A percentile compares a stretch with the other conserved stretches of the same genome.
phyloP scores from a whole-genome alignment of 306 rosid genomes.

The Casuarina glauca region DNA sequence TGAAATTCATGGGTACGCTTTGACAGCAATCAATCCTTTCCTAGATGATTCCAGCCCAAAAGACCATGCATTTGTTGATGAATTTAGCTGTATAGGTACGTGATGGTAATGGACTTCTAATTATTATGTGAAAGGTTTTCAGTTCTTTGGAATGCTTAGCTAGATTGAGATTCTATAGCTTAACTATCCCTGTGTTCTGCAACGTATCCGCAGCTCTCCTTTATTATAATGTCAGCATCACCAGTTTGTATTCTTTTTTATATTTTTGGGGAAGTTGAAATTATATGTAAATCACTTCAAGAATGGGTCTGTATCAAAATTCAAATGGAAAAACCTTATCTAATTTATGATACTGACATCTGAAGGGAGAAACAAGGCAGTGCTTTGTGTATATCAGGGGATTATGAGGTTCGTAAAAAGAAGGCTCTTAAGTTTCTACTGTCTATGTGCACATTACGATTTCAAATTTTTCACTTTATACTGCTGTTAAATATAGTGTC shows the following conservation, averaged over 20 bases:
- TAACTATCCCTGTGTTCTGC: not conserved
- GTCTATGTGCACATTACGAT: not conserved
- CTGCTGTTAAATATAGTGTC: not conserved
- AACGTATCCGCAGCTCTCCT: not conserved
- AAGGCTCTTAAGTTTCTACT: slow-evolving; percentile 14
- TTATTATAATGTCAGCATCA: not conserved
- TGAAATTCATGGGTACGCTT: slow-evolving; percentile 90
- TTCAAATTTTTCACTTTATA: too few species aligned
- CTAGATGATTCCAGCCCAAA: slow-evolving; percentile 56
- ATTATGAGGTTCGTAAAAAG: slow-evolving; percentile 8
- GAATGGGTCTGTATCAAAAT: not conserved
- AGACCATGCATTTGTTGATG: slow-evolving; percentile 90
- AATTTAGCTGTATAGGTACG: slow-evolving; percentile 94
- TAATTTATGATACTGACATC: not conserved
- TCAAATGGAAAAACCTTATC: not conserved
- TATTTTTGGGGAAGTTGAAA: not conserved
- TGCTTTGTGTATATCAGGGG: slow-evolving; percentile 23
- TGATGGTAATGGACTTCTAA: not conserved
- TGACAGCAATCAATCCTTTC: slow-evolving; percentile 86
- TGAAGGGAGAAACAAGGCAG: not conserved
- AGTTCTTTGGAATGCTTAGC: not conserved
- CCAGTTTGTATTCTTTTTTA: not conserved
- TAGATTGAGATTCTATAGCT: not conserved
- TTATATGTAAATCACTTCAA: not conserved
- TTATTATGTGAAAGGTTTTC: not conserved